These are phyloP conservation scores for Leccinum huronense DNA, from an alignment of 1,284 basidiomycete genomes.

Conservation along the genomic window DNA sequence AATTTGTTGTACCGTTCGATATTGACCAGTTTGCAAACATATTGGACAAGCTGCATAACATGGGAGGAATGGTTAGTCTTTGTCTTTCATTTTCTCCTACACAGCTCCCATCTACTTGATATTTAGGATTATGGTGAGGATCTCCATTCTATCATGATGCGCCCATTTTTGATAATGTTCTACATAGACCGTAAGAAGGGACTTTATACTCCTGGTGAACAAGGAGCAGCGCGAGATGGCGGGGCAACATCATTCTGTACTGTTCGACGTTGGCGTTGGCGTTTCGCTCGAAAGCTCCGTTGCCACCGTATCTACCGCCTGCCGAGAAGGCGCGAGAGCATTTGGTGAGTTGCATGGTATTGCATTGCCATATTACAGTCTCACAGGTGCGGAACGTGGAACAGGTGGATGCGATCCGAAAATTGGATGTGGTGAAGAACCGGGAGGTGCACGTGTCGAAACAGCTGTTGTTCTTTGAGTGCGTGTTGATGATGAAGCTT, in stretches of 20 bases:
- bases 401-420: slow-evolving; percentile 78
- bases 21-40: slow-evolving; percentile 85
- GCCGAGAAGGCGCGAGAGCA: slow-evolving; percentile 79
- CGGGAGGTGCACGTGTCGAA: slow-evolving; percentile 72
- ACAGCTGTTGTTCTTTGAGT: slow-evolving; percentile 91
- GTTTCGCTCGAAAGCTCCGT: slow-evolving; percentile 84
- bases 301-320: slow-evolving; percentile 94
- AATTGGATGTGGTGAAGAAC: slow-evolving; percentile 80
- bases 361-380: neutral
- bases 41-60: slow-evolving; percentile 86
- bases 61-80: slow-evolving; percentile 82
- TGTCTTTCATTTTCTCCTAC: slow-evolving; percentile 25
- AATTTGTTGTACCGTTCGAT: slow-evolving; percentile 79
- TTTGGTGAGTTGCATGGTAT: slow-evolving; percentile 50
- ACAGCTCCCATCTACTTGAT: neutral
- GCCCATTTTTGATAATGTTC: neutral
- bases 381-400: neutral
- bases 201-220: slow-evolving; percentile 90
- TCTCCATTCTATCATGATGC: neutral
- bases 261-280: slow-evolving; percentile 87
- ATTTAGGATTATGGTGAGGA: slow-evolving; percentile 62
- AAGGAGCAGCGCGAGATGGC: slow-evolving; percentile 87
- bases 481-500: slow-evolving; percentile 58
- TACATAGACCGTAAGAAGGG: slow-evolving; percentile 65
- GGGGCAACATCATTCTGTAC: slow-evolving; percentile 88